phyloP scores from a whole-genome alignment of 139 green algal genomes.

The Diplosphaera chodatii region DNA sequence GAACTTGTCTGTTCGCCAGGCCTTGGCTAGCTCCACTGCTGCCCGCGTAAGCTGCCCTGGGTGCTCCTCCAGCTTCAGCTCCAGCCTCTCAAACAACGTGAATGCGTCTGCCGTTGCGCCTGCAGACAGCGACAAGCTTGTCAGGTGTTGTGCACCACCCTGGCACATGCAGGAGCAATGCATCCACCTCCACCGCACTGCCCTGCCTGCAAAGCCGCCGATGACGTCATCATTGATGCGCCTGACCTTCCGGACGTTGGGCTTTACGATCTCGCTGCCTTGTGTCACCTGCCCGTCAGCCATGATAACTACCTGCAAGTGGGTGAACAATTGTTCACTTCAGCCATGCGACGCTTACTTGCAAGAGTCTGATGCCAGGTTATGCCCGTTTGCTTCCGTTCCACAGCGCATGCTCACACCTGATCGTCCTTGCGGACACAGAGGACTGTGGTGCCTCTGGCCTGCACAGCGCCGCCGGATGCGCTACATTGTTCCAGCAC shows the following conservation, averaged over 20 bases:
- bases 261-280: slow-evolving; percentile 72
- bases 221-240: slow-evolving; percentile 59
- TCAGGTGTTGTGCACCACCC: too few relatives aligned
- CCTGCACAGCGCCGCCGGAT: neutral
- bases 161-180: too few relatives aligned
- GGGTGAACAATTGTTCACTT: too few relatives aligned
- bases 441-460: slow-evolving; percentile 64
- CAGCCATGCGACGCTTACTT: too few relatives aligned
- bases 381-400: too few relatives aligned
- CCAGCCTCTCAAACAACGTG: slow-evolving; percentile 84
- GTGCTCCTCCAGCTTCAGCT: slow-evolving; percentile 82
- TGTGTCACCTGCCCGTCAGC: slow-evolving; percentile 84
- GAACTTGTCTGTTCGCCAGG: slow-evolving; percentile 90
- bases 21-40: slow-evolving; percentile 88
- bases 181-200: too few relatives aligned
- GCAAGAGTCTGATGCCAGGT: too few relatives aligned
- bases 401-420: slow-evolving; percentile 9
- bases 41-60: slow-evolving; percentile 71
- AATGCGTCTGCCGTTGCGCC: slow-evolving; percentile 86
- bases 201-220: slow-evolving; percentile 73
- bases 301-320: slow-evolving; percentile 68
- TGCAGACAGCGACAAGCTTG: too few relatives aligned
- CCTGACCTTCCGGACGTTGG: slow-evolving; percentile 81
- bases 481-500: neutral
- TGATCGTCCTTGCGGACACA: slow-evolving; percentile 70